Evolutionary conservation across 1,284 basidiomycete species (phyloP).

Genomic region (Boletellus deceptivus): DNA sequence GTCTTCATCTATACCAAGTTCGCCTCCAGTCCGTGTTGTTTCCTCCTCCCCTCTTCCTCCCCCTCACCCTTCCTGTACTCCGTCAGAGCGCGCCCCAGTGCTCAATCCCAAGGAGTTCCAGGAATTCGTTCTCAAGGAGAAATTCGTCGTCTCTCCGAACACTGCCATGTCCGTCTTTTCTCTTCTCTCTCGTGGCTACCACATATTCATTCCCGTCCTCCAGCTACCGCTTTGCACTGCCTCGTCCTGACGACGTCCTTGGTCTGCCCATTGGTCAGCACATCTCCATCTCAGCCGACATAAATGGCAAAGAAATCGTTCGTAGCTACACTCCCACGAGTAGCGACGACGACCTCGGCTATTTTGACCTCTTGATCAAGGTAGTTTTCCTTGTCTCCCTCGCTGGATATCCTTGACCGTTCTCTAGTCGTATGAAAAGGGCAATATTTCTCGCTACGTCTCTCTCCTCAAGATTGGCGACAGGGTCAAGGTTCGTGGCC

Average conservation of each 20-base stretch:
- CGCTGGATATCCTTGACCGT: background rate
- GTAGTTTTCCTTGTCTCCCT: constrained; percentile 39
- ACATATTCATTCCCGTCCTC: background rate
- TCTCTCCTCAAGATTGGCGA: constrained; percentile 82
- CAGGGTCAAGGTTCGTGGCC: constrained; percentile 87
- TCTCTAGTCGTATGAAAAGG: constrained; percentile 86
- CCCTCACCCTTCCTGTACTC: constrained; percentile 25
- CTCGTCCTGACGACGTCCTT: constrained; percentile 69
- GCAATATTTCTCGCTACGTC: constrained; percentile 91
- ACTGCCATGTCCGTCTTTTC: constrained; percentile 77
- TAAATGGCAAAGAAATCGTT: constrained; percentile 87
- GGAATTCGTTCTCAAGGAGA: constrained; percentile 79
- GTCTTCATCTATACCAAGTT: constrained; percentile 46
- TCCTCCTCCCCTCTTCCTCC: constrained; percentile 29
- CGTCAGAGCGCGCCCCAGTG: constrained; percentile 58
- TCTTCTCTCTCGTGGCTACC: background rate
- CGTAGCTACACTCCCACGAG: constrained; percentile 96
- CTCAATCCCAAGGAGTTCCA: constrained; percentile 79
- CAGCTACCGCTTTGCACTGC: constrained; percentile 91
- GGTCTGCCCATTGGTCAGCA: constrained; percentile 97
- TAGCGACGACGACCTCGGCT: constrained; percentile 87
- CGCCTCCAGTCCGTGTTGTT: constrained; percentile 34
- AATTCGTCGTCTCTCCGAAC: constrained; percentile 89
- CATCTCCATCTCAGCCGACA: constrained; percentile 87
- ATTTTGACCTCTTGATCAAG: constrained; percentile 97